Percentiles rank a stretch among this genome's conserved stretches.
phyloP scores from a whole-genome alignment of 2,329 filamentous ascomycete species.

The Alternaria arbusti region DNA sequence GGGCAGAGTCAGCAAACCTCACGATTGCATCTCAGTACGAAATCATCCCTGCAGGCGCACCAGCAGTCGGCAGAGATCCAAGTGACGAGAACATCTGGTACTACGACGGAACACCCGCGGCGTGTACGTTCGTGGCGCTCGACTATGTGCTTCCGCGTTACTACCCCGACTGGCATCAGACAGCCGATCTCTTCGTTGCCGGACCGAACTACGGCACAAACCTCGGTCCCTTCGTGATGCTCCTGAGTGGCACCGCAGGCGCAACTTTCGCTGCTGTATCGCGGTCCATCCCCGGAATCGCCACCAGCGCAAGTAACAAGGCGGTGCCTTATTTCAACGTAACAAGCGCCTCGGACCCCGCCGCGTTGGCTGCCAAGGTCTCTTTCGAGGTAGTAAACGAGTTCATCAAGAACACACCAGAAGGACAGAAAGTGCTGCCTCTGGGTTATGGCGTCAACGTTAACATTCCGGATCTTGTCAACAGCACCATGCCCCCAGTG shows the following conservation, averaged over 20 bases:
- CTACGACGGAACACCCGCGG: conserved; percentile 65
- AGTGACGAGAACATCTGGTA: conserved; percentile 64
- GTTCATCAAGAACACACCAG: conserved; percentile 49
- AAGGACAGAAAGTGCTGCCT: conserved; percentile 49
- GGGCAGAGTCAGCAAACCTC: conserved; percentile 53
- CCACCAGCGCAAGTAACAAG: conserved; percentile 54
- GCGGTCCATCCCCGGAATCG: conserved; percentile 59
- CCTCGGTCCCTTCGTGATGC: conserved; percentile 58
- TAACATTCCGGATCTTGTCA: conserved; percentile 56
- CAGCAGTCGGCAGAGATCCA: conserved; percentile 60
- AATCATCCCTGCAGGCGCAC: conserved; percentile 55
- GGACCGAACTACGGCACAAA: conserved; percentile 65
- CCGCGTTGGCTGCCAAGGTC: conserved; percentile 54
- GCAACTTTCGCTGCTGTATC: conserved; percentile 59
- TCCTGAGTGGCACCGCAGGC: conserved; percentile 44
- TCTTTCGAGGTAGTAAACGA: conserved; percentile 54
- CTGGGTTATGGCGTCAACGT: conserved; percentile 61
- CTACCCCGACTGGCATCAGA: conserved; percentile 52
- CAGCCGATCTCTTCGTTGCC: conserved; percentile 61
- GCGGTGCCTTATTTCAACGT: conserved; percentile 53
- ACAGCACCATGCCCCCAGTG: conserved; percentile 52
- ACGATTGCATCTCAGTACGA: conserved; percentile 53
- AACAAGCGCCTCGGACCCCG: conserved; percentile 53
- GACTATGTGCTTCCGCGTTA: conserved; percentile 61
- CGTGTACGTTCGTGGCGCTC: conserved; percentile 62